These are phyloP conservation scores for Chytriomyces sp. DNA, from an alignment of 192 early-diverging fungal genomes.

Conservation along the genomic window DNA sequence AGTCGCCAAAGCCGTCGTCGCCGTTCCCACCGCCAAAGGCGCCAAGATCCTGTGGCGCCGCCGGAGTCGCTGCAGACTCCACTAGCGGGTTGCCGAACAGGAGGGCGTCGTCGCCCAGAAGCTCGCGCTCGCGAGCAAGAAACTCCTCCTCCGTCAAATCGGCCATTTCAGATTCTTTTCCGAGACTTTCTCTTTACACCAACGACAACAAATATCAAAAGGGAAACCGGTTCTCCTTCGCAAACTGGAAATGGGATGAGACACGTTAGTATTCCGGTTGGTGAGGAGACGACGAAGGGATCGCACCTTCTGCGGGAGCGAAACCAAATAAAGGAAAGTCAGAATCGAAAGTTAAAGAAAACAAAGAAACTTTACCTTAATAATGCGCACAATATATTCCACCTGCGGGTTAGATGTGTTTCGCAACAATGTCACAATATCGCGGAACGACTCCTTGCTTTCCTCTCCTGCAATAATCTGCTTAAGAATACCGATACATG, in stretches of 20 bases:
- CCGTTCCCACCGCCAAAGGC: slow-evolving; percentile 4
- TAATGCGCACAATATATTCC: slow-evolving; percentile 61
- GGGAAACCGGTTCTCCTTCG: slow-evolving; percentile 38
- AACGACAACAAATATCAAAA: slow-evolving; percentile 14
- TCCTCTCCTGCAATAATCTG: slow-evolving; percentile 53
- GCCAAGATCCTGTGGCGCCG: slow-evolving; percentile 6
- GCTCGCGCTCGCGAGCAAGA: slow-evolving; percentile 54
- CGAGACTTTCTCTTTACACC: not conserved
- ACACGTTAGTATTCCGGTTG: not conserved
- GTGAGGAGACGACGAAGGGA: not conserved
- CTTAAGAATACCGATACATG: slow-evolving; percentile 62
- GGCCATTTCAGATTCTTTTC: not conserved
- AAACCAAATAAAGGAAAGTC: not conserved
- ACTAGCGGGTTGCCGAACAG: slow-evolving; percentile 48
- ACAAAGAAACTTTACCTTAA: slow-evolving; percentile 41
- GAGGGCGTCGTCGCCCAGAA: slow-evolving; percentile 56
- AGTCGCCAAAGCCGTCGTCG: not conserved
- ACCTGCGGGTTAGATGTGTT: slow-evolving; percentile 66
- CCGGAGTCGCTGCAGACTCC: not conserved
- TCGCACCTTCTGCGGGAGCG: not conserved
- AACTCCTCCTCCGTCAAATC: slow-evolving; percentile 39
- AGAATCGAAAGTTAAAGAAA: not conserved
- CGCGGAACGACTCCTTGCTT: slow-evolving; percentile 55
- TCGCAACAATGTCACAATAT: slow-evolving; percentile 55
- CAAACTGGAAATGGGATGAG: slow-evolving; percentile 28